Evolutionary conservation across 2,329 filamentous ascomycete species (phyloP), one percentile per base, ranked within the genome.

Genomic region (Epichloe bromicola): DNA sequence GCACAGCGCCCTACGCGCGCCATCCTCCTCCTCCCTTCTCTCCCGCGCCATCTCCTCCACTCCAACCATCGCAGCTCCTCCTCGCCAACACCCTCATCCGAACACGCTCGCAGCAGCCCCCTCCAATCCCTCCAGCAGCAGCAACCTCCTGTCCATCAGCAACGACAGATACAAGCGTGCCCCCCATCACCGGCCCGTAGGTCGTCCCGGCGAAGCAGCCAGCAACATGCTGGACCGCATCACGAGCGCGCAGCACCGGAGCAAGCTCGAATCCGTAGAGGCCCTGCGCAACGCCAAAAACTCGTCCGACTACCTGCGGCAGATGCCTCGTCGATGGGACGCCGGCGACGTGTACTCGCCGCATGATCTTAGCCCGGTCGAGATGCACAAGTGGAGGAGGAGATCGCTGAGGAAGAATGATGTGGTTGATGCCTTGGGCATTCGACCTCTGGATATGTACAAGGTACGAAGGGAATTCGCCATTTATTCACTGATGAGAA

Each of bases 261-360:
- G 69, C 51, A 65, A 72, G 49, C 62, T 65, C 51, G 49, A 49
- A 17, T 19, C 49, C 19, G 5, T 54, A n/a, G 46, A 54, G 43
- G 36, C 37, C 26, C 57, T 72, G 50, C 62, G 62, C 56, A 64
- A 67, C 57, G 63, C 65, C 56, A 69, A 69, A 60, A 58, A 66
- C 45, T 69, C 67, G 49, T 69, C 70, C 43, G 78, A 80, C 55
- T 80, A 80, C 65, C 68, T 80, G 59, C 72, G 69, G 55, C 82
- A 87, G 67, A 76, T 83, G 67, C 75, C 79, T 37, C 82, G 90
- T 46, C 74, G 76, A 40, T 97, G 86, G 84, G 74, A 75, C 60
- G 61, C 72, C 1, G 93, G 93, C 59, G 90, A 97, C 64, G 76
- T 96, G 49, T 97, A 97, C 70, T 79, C 89, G 53, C 93, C 93